These are phyloP conservation scores for Tetrastigma voinierianum DNA, from an alignment of 164 flowering plant genomes.

Conservation along the genomic window DNA sequence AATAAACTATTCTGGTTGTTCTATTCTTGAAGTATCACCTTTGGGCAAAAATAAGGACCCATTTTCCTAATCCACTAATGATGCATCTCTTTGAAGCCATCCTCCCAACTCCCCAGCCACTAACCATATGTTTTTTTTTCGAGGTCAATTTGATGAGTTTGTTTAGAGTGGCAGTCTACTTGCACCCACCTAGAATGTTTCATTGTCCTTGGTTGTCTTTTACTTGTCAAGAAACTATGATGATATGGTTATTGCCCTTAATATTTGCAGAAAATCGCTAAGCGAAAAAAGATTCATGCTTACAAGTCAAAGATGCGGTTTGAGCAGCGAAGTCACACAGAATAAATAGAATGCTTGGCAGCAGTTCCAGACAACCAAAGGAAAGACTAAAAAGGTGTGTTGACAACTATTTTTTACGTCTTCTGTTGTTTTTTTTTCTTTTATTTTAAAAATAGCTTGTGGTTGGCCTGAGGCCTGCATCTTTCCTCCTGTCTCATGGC, in stretches of 20 bases:
- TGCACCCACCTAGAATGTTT: neutral
- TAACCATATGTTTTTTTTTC: neutral
- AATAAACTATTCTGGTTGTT: neutral
- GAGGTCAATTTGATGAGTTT: neutral
- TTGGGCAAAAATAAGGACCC: neutral
- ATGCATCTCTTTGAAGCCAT: neutral
- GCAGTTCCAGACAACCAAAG: constrained; percentile 95
- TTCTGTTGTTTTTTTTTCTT: neutral
- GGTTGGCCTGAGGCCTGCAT: no score
- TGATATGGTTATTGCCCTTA: constrained; percentile 9
- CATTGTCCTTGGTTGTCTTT: no score
- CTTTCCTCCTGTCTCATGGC: no score
- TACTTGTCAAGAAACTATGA: neutral
- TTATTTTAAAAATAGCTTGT: no score
- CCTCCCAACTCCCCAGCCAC: neutral
- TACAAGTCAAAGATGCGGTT: constrained; percentile 89
- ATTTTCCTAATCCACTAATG: no score
- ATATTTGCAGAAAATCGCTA: constrained; percentile 73
- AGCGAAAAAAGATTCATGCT: constrained; percentile 93
- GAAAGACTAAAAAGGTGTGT: constrained; percentile 83
- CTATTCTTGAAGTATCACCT: neutral
- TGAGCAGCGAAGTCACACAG: constrained; percentile 91
- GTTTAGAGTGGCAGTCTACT: no score
- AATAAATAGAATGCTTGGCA: constrained; percentile 99
- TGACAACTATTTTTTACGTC: neutral